A percentile compares a stretch with the other conserved stretches of the same genome.
phyloP scores from a whole-genome alignment of 371 early-diverging fungal genomes.

The Lichtheimia ramosa region DNA sequence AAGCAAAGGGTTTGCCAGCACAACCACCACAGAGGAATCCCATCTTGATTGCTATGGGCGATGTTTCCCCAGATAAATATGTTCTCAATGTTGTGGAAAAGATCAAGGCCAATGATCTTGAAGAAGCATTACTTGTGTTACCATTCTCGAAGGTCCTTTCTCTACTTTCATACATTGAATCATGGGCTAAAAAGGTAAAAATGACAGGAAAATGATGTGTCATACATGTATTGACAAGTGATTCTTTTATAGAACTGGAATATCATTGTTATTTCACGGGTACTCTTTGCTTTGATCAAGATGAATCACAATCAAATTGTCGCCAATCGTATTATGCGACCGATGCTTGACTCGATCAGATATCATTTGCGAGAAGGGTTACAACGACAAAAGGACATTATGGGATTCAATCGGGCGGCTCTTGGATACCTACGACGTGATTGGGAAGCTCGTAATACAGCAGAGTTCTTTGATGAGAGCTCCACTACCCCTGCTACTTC shows the following conservation, averaged over 20 bases:
- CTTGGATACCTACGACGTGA: slow-evolving; percentile 70
- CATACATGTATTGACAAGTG: background rate
- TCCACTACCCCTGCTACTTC: slow-evolving; percentile 50
- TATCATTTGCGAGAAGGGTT: slow-evolving; percentile 62
- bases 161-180: slow-evolving; percentile 72
- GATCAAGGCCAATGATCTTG: slow-evolving; percentile 82
- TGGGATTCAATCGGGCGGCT: slow-evolving; percentile 82
- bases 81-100: slow-evolving; percentile 76
- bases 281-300: slow-evolving; percentile 79
- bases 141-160: slow-evolving; percentile 79
- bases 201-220: background rate
- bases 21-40: slow-evolving; percentile 68
- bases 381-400: slow-evolving; percentile 68
- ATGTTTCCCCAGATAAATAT: slow-evolving; percentile 76
- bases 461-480: slow-evolving; percentile 70
- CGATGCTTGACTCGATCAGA: slow-evolving; percentile 77
- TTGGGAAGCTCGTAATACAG: slow-evolving; percentile 69
- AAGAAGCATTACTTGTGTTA: slow-evolving; percentile 85
- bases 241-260: slow-evolving; percentile 65
- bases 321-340: slow-evolving; percentile 73
- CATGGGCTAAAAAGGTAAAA: slow-evolving; percentile 77
- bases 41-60: slow-evolving; percentile 70
- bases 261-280: slow-evolving; percentile 72
- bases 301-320: slow-evolving; percentile 85
- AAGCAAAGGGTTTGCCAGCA: slow-evolving; percentile 47